These are phyloP conservation scores for Hypoxylon sp. DNA, from an alignment of 2,329 filamentous ascomycete genomes.

Conservation along the genomic window DNA sequence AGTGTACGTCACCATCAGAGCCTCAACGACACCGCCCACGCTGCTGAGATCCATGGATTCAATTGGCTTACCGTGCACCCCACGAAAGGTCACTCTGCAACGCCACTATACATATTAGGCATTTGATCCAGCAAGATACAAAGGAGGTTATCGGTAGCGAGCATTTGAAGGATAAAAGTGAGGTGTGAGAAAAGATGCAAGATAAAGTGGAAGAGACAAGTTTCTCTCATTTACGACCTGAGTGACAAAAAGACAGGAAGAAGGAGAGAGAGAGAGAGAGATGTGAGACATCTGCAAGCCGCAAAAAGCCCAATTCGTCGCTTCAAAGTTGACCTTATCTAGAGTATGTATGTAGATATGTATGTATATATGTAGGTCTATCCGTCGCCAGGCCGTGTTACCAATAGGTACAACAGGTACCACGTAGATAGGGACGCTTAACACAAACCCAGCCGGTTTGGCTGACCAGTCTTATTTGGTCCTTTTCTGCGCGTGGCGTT, in stretches of 20 bases:
- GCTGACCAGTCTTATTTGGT: conserved; percentile 22
- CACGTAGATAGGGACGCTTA: not conserved
- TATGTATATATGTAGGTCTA: not conserved
- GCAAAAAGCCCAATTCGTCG: conserved; percentile 18
- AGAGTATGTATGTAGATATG: not conserved
- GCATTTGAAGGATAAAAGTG: not conserved
- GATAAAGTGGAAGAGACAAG: not conserved
- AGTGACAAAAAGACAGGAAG: conserved; percentile 18
- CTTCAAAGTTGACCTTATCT: conserved; percentile 31
- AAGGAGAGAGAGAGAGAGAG: not conserved
- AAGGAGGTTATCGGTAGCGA: not conserved
- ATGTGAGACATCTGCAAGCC: conserved; percentile 33
- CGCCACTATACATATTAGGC: conserved; percentile 10
- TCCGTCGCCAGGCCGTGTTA: conserved; percentile 4
- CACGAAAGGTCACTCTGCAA: conserved; percentile 32
- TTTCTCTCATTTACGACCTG: conserved; percentile 12
- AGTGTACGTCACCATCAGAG: conserved; percentile 54
- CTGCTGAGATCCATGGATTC: conserved; percentile 50
- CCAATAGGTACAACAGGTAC: conserved; percentile 17
- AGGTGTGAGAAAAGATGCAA: not conserved
- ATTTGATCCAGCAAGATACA: conserved; percentile 2
- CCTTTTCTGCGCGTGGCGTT: conserved; percentile 31
- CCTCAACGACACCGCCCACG: conserved; percentile 52
- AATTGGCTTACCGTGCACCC: conserved; percentile 36
- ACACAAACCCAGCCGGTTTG: conserved; percentile 6